Evolutionary conservation across 768 basidiomycete species (phyloP), one percentile per base, ranked within the genome.

Genomic region (Naganishia randhawae): DNA sequence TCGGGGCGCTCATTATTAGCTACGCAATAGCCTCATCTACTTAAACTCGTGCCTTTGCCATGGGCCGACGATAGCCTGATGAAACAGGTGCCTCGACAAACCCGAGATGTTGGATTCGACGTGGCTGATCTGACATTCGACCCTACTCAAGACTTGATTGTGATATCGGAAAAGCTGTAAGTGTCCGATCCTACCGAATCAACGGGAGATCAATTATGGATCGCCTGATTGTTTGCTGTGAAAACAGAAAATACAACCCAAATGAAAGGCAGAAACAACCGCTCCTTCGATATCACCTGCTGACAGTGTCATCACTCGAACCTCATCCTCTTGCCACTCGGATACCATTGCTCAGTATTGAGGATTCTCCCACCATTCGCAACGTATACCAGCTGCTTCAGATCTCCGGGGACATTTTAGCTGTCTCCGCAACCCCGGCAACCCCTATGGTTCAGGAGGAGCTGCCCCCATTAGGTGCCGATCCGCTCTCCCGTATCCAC

Each of bases 141-240:
- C 74, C 85, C 86, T 19, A 83, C 85, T 27, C 87, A 88, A 72
- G 85, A 89, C 74, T 81, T 89, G 35, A 81, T 88, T 10, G 82
- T 88, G 9, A 70, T 85, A 19, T 76, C 86, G 7, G 83, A 84
- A 71, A 32, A 51, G 57, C 65, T 78, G 72, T 84, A 71, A 71
- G 80, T 74, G 16, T 1, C 31, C 55, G 39, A 35, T 19, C 39
- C 29, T 71, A 39, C 25, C 51, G 29, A 37, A 13, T 32, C 17
- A 35, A 6, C 66, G 17, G 50, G 17, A 14, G 51, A 14, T n/a
- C n/a, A n/a, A n/a, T n/a, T n/a, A n/a, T 32, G 51, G 27, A 7
- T 31, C 11, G 13, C 29, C n/a, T 52, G 32, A 52, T 29, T 5
- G 16, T 32, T 17, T 8, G 51, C 2, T 52, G 51, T 33, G 54